A percentile compares a stretch with the other conserved stretches of the same genome.
Conservation (phyloP, 768 basidiomycete species). For the Porpolomopsis calyptriformis region DNA sequence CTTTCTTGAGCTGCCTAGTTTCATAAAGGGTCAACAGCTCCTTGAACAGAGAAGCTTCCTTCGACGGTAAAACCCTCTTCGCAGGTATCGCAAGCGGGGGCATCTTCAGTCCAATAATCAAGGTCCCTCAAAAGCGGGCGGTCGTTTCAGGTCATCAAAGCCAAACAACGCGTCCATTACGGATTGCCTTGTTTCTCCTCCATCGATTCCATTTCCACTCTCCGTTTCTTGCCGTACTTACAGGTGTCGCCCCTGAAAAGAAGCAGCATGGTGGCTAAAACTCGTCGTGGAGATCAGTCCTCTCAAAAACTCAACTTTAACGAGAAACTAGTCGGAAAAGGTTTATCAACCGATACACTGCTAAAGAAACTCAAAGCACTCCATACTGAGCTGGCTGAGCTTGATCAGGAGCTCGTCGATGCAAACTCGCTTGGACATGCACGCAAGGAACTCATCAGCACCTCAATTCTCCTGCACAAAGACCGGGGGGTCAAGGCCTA, state of each 20-base stretch:
- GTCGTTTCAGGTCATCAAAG: slow-evolving; percentile 17
- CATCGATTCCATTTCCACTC: slow-evolving; percentile 5
- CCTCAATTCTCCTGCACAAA: slow-evolving; percentile 81
- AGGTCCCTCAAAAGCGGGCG: background rate
- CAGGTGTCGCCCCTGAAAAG: background rate
- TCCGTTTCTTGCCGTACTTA: slow-evolving; percentile 2
- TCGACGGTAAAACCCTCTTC: slow-evolving; percentile 60
- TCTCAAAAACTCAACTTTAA: slow-evolving; percentile 61
- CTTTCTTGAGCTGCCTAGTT: slow-evolving; percentile 78
- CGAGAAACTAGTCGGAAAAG: slow-evolving; percentile 73
- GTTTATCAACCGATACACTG: slow-evolving; percentile 67
- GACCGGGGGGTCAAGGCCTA: slow-evolving; percentile 95
- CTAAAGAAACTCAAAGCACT: slow-evolving; percentile 78
- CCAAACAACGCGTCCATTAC: slow-evolving; percentile 35
- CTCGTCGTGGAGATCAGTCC: slow-evolving; percentile 44
- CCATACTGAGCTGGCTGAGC: slow-evolving; percentile 63
- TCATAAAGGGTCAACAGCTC: slow-evolving; percentile 85
- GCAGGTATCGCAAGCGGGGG: slow-evolving; percentile 20
- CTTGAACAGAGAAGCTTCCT: slow-evolving; percentile 79
- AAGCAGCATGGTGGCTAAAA: slow-evolving; percentile 61
- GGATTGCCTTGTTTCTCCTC: slow-evolving; percentile 1
- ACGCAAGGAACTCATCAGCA: slow-evolving; percentile 70
- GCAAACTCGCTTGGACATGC: slow-evolving; percentile 54
- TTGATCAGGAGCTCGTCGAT: slow-evolving; percentile 87
- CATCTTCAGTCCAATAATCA: slow-evolving; percentile 1